Evolutionary conservation across 352 stramenopile species (phyloP).

Genomic region (Phytophthora sp.): DNA sequence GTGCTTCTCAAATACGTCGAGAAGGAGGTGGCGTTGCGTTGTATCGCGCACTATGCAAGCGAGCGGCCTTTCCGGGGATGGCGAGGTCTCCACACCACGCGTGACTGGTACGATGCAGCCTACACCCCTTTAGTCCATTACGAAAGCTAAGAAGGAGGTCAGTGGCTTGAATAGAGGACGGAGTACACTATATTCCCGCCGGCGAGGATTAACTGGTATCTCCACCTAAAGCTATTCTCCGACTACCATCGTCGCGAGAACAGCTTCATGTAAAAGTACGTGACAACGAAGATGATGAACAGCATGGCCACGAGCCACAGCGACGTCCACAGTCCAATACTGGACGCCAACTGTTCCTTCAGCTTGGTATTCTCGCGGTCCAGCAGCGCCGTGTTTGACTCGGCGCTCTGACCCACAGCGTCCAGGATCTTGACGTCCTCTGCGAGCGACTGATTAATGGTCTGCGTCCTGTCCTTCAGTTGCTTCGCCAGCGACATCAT

Average conservation of each 20-base stretch:
- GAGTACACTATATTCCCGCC: conserved; percentile 18
- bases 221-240: not conserved
- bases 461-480: conserved; percentile 77
- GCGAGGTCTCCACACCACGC: conserved; percentile 81
- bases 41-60: conserved; percentile 79
- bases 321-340: conserved; percentile 80
- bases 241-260: conserved; percentile 63
- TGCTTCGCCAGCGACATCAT: conserved; percentile 77
- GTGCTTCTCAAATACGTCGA: conserved; percentile 75
- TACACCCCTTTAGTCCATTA: conserved; percentile 83
- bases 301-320: conserved; percentile 68
- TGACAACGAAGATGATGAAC: conserved; percentile 68
- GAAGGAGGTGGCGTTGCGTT: conserved; percentile 69
- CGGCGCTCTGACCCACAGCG: conserved; percentile 69
- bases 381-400: conserved; percentile 67
- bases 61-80: conserved; percentile 74
- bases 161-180: conserved; percentile 17
- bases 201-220: not conserved
- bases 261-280: conserved; percentile 84
- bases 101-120: conserved; percentile 87
- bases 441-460: conserved; percentile 71
- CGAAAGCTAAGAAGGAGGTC: conserved; percentile 46
- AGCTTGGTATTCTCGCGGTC: conserved; percentile 68
- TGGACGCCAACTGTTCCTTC: conserved; percentile 69
- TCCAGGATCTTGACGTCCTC: conserved; percentile 82